phyloP scores from a whole-genome alignment of 768 basidiomycete species.

The Agaricus blazei region DNA sequence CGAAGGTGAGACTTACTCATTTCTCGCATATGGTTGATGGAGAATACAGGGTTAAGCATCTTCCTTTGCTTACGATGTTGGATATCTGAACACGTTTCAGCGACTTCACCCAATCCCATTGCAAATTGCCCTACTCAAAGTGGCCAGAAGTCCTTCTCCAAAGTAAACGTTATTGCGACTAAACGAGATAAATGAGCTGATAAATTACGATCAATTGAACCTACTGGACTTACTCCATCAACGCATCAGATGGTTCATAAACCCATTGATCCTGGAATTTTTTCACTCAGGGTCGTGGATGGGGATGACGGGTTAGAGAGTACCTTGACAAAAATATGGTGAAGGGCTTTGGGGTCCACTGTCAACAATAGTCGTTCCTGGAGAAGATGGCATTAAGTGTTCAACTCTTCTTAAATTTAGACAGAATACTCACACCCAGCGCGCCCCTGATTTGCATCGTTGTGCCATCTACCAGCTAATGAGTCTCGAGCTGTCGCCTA shows the following conservation, averaged over 20 bases:
- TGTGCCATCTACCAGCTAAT: conserved; percentile 21
- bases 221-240: conserved; percentile 19
- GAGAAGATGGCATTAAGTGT: not conserved
- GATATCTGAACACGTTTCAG: not conserved
- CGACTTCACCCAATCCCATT: not conserved
- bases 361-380: conserved; percentile 31
- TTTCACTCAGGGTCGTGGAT: not conserved
- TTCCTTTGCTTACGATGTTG: conserved; percentile 38
- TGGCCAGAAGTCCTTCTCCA: conserved; percentile 18
- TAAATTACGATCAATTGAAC: not conserved
- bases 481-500: not conserved
- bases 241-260: conserved; percentile 23
- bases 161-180: conserved; percentile 15
- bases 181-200: conserved; percentile 2
- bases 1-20: conserved; percentile 17
- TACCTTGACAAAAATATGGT: conserved; percentile 42
- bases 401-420: not conserved
- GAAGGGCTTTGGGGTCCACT: conserved; percentile 40
- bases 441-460: conserved; percentile 28
- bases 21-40: conserved; percentile 32
- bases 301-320: not conserved
- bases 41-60: conserved; percentile 41
- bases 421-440: conserved; percentile 26
- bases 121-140: conserved; percentile 9
- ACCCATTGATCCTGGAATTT: conserved; percentile 24